Base-by-base conservation (phyloP, 2,329 filamentous ascomycete genomes). In the Zymoseptoria crescenta region DNA sequence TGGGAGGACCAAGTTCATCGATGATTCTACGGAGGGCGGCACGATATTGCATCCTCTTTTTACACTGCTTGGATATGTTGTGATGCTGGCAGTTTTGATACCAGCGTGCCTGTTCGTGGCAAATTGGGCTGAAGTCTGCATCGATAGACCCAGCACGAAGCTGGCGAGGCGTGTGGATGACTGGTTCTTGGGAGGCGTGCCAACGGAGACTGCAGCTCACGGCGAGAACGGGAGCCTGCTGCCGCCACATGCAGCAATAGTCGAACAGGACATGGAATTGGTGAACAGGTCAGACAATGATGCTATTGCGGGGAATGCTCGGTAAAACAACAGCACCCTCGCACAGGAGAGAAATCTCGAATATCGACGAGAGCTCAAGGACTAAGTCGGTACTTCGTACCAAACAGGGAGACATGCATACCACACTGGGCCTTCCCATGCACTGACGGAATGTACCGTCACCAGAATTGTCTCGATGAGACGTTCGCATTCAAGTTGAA, bases 111-210 rank as follows among this genome's bases (percentile, higher is more conserved):
- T 62, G 19, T 45, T 61, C n/a, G 57, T 62, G 27, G 58, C 62
- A 28, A 30, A 64, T 49, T 63, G 58, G 58, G n/a, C 48, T 24
- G 60, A 62, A 49, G 49, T 52, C 30, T 35, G 58, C 21, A 57
- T 64, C 41, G 62, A 64, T 30, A 54, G 21, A 27, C 62, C 62
- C 21, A 59, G 57, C 35, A 58, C 57, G 21, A 52, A 52, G 21
- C 57, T 64, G 7, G 60, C 60, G 28, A 59, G 55, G 45, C 50
- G 56, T 24, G 52, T 64, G 30, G 62, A 64, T 21, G 49, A 57
- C 9, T 52, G 54, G 52, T 63, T 63, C 45, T 8, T 55, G 7
- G 53, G 27, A 19, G 57, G 53, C 3, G 1, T 27, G 1, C 30
- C n/a, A 27, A 51, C 21, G 30, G 41, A 19, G 52, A 35, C 52